A percentile compares a stretch with the other conserved stretches of the same genome.
Evolutionary conservation across 768 basidiomycete genomes (phyloP).

Genomic region (Suillus fuscotomentosus): DNA sequence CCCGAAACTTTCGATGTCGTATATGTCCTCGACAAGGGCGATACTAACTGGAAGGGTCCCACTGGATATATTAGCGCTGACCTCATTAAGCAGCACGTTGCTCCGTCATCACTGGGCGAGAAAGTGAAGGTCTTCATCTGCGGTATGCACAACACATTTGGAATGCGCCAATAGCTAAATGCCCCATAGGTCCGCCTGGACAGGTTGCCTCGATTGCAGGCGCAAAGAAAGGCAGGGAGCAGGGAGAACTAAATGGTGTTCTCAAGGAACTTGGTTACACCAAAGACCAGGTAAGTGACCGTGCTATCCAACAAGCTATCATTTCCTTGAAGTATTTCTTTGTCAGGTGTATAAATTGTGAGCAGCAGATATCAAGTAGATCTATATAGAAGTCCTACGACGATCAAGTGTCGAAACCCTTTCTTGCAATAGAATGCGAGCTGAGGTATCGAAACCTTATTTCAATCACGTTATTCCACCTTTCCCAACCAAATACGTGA

Average conservation of each 20-base stretch:
- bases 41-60: slow-evolving; percentile 55
- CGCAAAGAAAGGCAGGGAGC: slow-evolving; percentile 84
- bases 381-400: not conserved
- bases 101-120: slow-evolving; percentile 58
- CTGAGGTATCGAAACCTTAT: not conserved
- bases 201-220: slow-evolving; percentile 91
- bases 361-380: slow-evolving; percentile 1
- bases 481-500: not conserved
- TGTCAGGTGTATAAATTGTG: slow-evolving; percentile 43
- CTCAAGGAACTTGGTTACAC: slow-evolving; percentile 87
- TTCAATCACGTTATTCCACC: not conserved
- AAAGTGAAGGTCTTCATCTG: slow-evolving; percentile 91
- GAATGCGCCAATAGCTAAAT: slow-evolving; percentile 3
- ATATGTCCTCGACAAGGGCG: slow-evolving; percentile 82
- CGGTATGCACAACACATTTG: slow-evolving; percentile 46
- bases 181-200: slow-evolving; percentile 62
- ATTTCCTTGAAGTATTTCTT: slow-evolving; percentile 6
- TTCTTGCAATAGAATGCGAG: not conserved
- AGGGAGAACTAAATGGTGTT: slow-evolving; percentile 80
- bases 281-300: slow-evolving; percentile 68
- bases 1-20: slow-evolving; percentile 77
- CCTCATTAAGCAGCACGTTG: slow-evolving; percentile 71
- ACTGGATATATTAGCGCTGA: slow-evolving; percentile 76
- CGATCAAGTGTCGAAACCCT: not conserved
- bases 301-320: not conserved